Evolutionary conservation across 73 alveolate genomes (phyloP).

Genomic region (Paramecium tetraurelia): DNA sequence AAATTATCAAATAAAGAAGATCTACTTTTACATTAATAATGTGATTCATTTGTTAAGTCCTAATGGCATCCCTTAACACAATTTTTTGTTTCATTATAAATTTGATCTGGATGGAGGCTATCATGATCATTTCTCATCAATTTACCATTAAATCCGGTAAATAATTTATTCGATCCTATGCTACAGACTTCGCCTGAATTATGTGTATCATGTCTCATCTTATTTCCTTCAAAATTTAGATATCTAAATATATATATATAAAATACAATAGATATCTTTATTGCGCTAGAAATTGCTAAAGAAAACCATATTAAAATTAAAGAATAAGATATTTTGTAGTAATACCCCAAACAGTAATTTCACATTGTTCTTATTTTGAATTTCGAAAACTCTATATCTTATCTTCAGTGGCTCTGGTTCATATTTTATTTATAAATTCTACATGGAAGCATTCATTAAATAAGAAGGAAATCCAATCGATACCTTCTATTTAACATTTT

Average conservation of each 20-base stretch:
- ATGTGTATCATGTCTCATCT: neutral
- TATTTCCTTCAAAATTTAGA: no score
- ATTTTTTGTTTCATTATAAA: neutral
- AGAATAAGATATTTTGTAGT: neutral
- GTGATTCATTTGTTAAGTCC: neutral
- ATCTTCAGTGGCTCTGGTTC: neutral
- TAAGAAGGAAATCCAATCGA: neutral
- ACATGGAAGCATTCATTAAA: neutral
- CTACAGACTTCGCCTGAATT: neutral
- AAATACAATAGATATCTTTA: neutral
- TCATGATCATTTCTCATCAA: neutral
- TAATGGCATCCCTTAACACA: neutral
- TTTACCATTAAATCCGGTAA: neutral
- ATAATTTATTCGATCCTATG: neutral
- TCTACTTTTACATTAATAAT: neutral
- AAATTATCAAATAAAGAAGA: neutral
- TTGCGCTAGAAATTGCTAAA: neutral
- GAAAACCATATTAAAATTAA: neutral
- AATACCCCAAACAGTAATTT: neutral
- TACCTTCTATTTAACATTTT: neutral
- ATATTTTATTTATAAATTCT: no score
- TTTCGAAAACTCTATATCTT: neutral
- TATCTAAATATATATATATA: neutral
- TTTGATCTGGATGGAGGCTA: neutral
- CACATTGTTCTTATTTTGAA: neutral